Base-by-base conservation (phyloP, 1,139 yeast species). In the Candida sanyaensis region DNA sequence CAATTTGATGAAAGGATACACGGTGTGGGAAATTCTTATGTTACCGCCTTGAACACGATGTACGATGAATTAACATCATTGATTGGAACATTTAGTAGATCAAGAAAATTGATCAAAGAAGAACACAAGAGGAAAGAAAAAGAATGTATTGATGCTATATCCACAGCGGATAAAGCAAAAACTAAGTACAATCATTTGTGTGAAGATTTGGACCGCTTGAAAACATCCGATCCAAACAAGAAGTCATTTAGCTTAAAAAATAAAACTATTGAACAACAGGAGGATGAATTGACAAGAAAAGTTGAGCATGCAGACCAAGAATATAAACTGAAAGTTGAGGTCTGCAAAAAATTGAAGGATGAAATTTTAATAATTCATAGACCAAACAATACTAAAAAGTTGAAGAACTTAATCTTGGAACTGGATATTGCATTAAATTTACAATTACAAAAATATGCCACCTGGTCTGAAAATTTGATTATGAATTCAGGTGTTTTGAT, bases 401-500 rank as follows among this genome's bases (percentile, higher is more conserved):
- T 93, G 57, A 88, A 86, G 62, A 86, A 88, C 62, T 73, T 90
- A 55, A 84, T 91, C 47, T 73, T 90, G 55, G 97, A 92, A 65
- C 78, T 89, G 65, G 98, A 93, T 65, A 83, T 89, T 45, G 97
- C 97, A 10, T 73, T 92, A 75, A 83, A 90, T 52, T 83, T 91
- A 45, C 97, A 92, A 66, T 73, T 93, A 50, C 95, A 88, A 59
- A 90, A 91, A 63, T 92, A 87, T 62, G 86, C 97, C 6, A 88
- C 93, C 34, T 87, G 91, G 77, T 81, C 84, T 49, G 98, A 93
- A 65, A 88, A 88, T 37, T 76, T 88, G 52, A 78, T 89, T 29
- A 80, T 93, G 71, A 91, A 92, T 59, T 79, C 89, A 23, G 98
- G 97, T 28, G 88, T 91, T 37, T 83, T 88, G 50, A 77, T 92